Evolutionary conservation across 345 rosid genomes (phyloP), one percentile per base, ranked within the genome.

Genomic region (Cardiospermum halicacabum): DNA sequence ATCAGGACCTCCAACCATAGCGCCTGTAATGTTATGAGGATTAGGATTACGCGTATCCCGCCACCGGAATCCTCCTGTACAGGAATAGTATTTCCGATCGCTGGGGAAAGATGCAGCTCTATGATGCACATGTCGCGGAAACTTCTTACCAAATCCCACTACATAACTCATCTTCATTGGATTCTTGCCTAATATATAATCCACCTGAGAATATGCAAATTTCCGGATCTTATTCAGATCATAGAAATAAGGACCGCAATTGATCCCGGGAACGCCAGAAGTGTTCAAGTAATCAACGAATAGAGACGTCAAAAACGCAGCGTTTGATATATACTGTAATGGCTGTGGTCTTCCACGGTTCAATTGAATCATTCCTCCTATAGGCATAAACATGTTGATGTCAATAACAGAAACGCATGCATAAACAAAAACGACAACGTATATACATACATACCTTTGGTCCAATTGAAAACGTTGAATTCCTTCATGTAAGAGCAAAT

Each of bases 1-100:
- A 70, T 92, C 89, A 6, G 96, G 98, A 5, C 96, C 96, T 28
- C 82, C 96, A 0, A 87, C 98, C 98, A 92, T 87, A 45, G 96
- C 96, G 75, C 96, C 96, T 0, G 84, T 84, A 30, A 92, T 80
- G 70, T 80, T 92, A 69, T 92, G 49, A 27, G 98, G 96, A 39
- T 89, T 92, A 18, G 78, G 72, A 3, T 76, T 84, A 8, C 19
- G 66, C 68, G 58, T 81, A 75, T 89, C 83, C 24, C 79, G 75
- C 89, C 92, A 89, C 71, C 79, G 76, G 71, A 72, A 74, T 15
- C 98, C 98, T 10, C 84, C 88, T 0, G 74, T 81, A 83, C 98
- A 92, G 2, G 95, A 84, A 69, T 89, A 84, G 25, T 55, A 74
- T 21, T 39, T 77, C 24, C 74, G 72, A 75, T 86, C 80, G 8